Conservation (phyloP, 169 alveolate species). For the Plasmodium fragile region DNA sequence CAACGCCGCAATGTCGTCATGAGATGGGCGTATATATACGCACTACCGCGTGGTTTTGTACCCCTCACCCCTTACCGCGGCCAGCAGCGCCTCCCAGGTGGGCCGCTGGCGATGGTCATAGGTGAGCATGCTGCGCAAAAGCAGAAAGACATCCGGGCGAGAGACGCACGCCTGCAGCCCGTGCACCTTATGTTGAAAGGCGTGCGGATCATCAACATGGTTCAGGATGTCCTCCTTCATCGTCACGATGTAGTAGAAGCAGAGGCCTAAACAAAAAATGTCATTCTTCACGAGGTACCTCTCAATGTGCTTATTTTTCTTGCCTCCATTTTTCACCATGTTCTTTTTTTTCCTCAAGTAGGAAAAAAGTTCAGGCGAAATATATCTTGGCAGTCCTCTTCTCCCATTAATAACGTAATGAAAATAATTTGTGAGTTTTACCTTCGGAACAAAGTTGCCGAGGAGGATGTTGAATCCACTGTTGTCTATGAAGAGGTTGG, state of each 20-base stretch:
- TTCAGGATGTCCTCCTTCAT: conserved; percentile 56
- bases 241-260: conserved; percentile 49
- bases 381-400: conserved; percentile 28
- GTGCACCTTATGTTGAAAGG: conserved; percentile 31
- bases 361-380: conserved; percentile 48
- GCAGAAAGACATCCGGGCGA: conserved; percentile 15
- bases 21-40: too few relatives aligned
- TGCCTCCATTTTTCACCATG: not conserved
- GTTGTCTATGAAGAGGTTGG: conserved; percentile 39
- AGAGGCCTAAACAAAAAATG: conserved; percentile 55
- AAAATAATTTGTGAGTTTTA: conserved; percentile 26
- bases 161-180: not conserved
- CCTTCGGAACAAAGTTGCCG: conserved; percentile 55
- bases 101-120: conserved; percentile 43
- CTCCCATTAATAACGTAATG: conserved; percentile 41
- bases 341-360: conserved; percentile 37
- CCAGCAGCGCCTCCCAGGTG: conserved; percentile 2
- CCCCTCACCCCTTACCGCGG: not conserved
- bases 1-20: not conserved
- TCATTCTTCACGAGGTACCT: conserved; percentile 41
- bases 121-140: conserved; percentile 22
- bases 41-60: not conserved
- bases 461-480: conserved; percentile 29
- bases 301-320: conserved; percentile 26
- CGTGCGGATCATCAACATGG: conserved; percentile 8